These are phyloP conservation scores for Cocos nucifera DNA, from an alignment of 176 grass and related monocot species.

Conservation along the genomic window DNA sequence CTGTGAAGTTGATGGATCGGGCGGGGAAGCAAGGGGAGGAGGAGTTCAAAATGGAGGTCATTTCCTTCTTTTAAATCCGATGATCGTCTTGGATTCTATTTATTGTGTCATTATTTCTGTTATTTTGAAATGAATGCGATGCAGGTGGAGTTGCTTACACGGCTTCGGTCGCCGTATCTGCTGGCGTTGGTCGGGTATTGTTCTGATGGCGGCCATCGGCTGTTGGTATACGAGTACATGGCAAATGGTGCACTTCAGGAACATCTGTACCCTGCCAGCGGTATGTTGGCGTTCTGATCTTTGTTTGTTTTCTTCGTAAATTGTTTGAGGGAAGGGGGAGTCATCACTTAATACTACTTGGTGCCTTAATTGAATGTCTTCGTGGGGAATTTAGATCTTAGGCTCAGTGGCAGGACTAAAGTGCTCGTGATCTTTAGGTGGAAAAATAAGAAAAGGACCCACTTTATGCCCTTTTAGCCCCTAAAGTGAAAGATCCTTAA, in stretches of 20 bases:
- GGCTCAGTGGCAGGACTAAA: too few relatives aligned
- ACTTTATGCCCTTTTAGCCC: too few relatives aligned
- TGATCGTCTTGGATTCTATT: not conserved
- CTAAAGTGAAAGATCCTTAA: too few relatives aligned
- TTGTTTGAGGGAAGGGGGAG: too few relatives aligned
- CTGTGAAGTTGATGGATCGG: conserved; percentile 92
- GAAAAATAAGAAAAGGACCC: too few relatives aligned
- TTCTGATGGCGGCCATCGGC: conserved; percentile 65
- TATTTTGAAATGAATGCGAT: not conserved
- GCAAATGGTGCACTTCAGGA: conserved; percentile 94
- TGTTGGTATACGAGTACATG: conserved; percentile 98
- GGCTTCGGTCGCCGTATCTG: conserved; percentile 69
- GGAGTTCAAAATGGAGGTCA: conserved; percentile 95
- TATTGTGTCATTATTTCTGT: not conserved
- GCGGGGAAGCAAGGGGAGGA: conserved; percentile 93
- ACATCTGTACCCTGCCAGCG: conserved; percentile 85
- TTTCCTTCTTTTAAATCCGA: not conserved
- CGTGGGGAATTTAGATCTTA: too few relatives aligned
- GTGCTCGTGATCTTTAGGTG: too few relatives aligned
- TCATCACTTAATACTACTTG: too few relatives aligned
- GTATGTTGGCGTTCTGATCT: conserved; percentile 23
- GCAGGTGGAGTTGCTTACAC: conserved; percentile 82
- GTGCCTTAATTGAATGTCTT: too few relatives aligned
- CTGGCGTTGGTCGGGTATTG: conserved; percentile 82
- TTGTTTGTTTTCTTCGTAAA: not conserved